Evolutionary conservation across 2,329 filamentous ascomycete species (phyloP), one percentile per base, ranked within the genome.

Genomic region (Trichoderma sp.): DNA sequence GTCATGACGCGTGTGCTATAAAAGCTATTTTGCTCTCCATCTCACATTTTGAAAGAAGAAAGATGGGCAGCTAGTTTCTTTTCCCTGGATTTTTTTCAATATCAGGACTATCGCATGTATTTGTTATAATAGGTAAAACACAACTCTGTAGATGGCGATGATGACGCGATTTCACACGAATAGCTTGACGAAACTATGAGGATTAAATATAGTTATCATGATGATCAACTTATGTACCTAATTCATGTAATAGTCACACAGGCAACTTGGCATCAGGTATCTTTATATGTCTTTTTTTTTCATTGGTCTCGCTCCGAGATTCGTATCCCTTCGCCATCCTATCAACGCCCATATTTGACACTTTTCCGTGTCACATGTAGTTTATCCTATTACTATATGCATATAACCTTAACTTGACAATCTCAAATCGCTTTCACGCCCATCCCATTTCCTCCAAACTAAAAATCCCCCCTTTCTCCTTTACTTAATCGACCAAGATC

Each of bases 401-500:
- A 56, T 31, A 56, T 31, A 56, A 33, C 29, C 24, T 5, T 33
- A 29, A 56, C 53, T 58, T 10, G 31, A n/a, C 55, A 31, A 21
- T 21, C 14, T n/a, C 13, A 11, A 37, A 43, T n/a, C n/a, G 62
- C 52, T 49, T 27, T 29, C 52, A 40, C 7, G 16, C 19, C 19
- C 27, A 53, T n/a, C n/a, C n/a, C 49, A 24, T 6, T 8, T 21
- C 16, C 8, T 7, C 4, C 24, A 33, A 56, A 47, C 27, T n/a
- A 14, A 57, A 57, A 35, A 13, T 11, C 13, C 33, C 40, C 7
- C 21, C 13, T n/a, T 31, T 24, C n/a, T 16, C 8, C n/a, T 27
- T 16, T 3, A 7, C 13, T 27, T 76, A 97, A 80, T 97, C 94
- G 47, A 97, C 88, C 69, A 96, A 79, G 70, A 98, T 95, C 80